Base-by-base conservation (phyloP, 1,284 basidiomycete genomes). In the Irpex lacteus region DNA sequence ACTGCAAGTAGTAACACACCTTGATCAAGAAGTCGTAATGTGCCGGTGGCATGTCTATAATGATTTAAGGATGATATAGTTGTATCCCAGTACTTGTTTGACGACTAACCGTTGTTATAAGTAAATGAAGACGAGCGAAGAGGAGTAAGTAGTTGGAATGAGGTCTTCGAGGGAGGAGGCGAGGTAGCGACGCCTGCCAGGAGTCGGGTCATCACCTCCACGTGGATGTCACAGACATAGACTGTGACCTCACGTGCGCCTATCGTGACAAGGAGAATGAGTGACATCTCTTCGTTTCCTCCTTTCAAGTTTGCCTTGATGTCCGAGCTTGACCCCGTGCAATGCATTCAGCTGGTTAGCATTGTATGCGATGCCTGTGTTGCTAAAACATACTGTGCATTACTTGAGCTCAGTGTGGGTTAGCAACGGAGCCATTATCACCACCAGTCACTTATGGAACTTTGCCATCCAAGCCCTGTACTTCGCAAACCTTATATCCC, bases 1-100 rank as follows among this genome's bases (percentile, higher is more conserved):
- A 55, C 38, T 44, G 6, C 34, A 19, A 32, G 36, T 44, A 40
- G 18, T 32, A 57, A 47, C 47, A 63, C 13, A 89, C 92, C 85
- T 97, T 97, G 86, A 97, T 96, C 78, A 97, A 86, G 74, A 94
- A 94, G 81, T 94, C 92, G 79, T 94, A 94, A 78, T 94, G 91
- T 59, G 90, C 91, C 65, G 91, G 91, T 66, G 91, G 90, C 91
- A 94, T 93, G 67, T 56, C 32, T 26, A 21, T n/a, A 18, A 8
- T 21, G 8, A 44, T 15, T 44, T 4, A 9, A 11, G 4, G 40
- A 15, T 44, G 11, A 44, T 9, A 44, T 44, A 44, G 15, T 2
- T 11, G 40, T 44, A 44, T 7, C 15, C 40, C 11, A 44, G 40
- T 3, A 15, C 11, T 4, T 11, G 2, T 44, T 9, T 44, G 15